phyloP scores from a whole-genome alignment of 768 basidiomycete genomes.

The Cystobasidiopsis lactophilus region DNA sequence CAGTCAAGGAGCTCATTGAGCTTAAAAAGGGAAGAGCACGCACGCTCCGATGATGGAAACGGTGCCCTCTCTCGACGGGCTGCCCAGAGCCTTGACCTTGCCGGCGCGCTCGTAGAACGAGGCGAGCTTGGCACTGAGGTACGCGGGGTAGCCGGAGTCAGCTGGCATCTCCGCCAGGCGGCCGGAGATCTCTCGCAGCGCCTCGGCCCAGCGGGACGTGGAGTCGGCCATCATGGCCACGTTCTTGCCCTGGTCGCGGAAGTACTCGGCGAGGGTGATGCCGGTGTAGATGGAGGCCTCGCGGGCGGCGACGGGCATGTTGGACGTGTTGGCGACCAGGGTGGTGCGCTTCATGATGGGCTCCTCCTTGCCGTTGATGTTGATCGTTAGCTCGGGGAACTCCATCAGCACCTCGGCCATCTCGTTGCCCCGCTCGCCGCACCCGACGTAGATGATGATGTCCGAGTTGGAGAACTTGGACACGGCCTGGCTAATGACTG shows the following conservation, averaged over 20 bases:
- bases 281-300: constrained; percentile 99
- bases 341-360: constrained; percentile 99
- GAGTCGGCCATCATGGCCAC: constrained; percentile 24
- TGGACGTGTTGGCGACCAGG: constrained; percentile 95
- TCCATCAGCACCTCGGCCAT: constrained; percentile 69
- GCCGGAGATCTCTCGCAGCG: constrained; percentile 95
- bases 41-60: constrained; percentile 98
- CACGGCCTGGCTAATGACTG: constrained; percentile 88
- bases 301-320: constrained; percentile 98
- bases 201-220: constrained; percentile 97
- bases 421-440: constrained; percentile 95
- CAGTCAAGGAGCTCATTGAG: constrained; percentile 5
- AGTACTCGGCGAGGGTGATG: constrained; percentile 96
- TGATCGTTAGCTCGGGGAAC: constrained; percentile 75
- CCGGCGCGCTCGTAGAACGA: constrained; percentile 98
- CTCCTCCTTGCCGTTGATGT: constrained; percentile 70
- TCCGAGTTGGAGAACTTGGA: constrained; percentile 99
- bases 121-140: constrained; percentile 82
- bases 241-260: constrained; percentile 94
- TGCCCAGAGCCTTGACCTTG: constrained; percentile 78
- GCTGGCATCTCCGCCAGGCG: constrained; percentile 99
- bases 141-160: constrained; percentile 96
- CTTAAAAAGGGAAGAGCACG: constrained; percentile 26
- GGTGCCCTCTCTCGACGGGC: constrained; percentile 65
- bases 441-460: constrained; percentile 97